Evolutionary conservation across 2,329 filamentous ascomycete species (phyloP), one percentile per base, ranked within the genome.

Genomic region (Onygenales sp.): DNA sequence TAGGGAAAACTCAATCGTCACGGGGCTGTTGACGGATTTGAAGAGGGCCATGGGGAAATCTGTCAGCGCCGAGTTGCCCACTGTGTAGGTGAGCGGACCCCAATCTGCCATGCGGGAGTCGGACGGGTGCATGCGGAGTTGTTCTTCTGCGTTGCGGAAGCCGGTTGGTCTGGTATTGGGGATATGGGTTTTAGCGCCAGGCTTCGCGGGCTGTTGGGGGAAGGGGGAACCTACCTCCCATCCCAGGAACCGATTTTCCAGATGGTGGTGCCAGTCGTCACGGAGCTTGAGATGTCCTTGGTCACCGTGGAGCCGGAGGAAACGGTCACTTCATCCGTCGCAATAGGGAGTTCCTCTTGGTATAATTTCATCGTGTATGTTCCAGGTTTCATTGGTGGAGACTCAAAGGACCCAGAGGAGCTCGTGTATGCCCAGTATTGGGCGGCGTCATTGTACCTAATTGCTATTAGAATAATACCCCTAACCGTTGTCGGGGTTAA

Each of bases 351-450:
- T 63, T 84, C 81, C 14, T 72, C 76, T 58, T 81, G 79, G 66
- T 83, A 84, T 39, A 86, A 74, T 4, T 83, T 77, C 75, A 84
- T 83, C n/a, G 80, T 84, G 68, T 86, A 86, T 0, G 79, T 83
- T 33, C 83, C 83, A 0, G 82, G 79, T 61, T 82, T 83, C 83
- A 86, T 86, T 53, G 76, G 70, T 0, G 83, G 83, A 0, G 82
- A 84, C 2, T 76, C 83, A 67, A 83, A 87, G 10, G 70, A 71
- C 8, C 82, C 82, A 44, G 67, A 70, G 21, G 74, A 74, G 7
- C 72, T 72, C 17, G 80, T 77, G 54, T 80, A 80, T 5, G 75
- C 69, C 83, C 83, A 87, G 72, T 86, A 86, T 62, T 86, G 84
- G 0, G 81, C 79, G 5, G 71, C 71, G 33, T 64, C 63, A 65